Conservation (phyloP, 2,329 filamentous ascomycete genomes). For the Torrubiella hemipterigena region DNA sequence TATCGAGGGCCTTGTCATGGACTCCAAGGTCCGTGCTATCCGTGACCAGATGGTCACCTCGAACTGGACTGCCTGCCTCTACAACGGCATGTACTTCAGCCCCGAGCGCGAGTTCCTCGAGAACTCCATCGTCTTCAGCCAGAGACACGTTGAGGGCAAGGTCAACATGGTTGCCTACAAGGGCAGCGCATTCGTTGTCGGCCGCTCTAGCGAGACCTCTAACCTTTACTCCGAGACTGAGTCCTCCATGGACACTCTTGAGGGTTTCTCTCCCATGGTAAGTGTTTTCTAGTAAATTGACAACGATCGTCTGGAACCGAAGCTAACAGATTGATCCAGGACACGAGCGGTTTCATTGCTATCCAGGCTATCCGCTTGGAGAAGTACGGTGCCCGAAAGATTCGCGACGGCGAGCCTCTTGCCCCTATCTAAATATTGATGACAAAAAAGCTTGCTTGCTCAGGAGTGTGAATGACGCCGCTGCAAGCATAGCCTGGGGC, state of each 20-base stretch:
- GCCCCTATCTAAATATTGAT: not conserved
- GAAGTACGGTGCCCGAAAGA: constrained; percentile 26
- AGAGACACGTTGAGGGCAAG: constrained; percentile 33
- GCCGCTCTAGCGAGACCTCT: constrained; percentile 28
- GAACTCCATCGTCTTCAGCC: constrained; percentile 46
- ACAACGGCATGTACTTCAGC: constrained; percentile 45
- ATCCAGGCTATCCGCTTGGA: constrained; percentile 57
- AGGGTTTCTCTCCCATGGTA: constrained; percentile 27
- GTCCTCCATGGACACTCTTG: constrained; percentile 37
- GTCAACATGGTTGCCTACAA: constrained; percentile 21
- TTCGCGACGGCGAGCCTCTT: constrained; percentile 25
- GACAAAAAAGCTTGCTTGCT: too few relatives aligned
- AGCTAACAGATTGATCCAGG: constrained; percentile 55
- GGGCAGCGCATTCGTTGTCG: constrained; percentile 38
- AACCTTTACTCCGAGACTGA: constrained; percentile 41
- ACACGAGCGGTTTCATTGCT: constrained; percentile 53
- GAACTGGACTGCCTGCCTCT: constrained; percentile 25
- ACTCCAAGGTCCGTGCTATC: constrained; percentile 38
- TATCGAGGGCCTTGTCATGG: constrained; percentile 45
- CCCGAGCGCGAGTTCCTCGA: constrained; percentile 43
- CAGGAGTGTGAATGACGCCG: too few relatives aligned
- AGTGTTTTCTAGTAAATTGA: too few relatives aligned
- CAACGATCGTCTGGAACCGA: too few relatives aligned
- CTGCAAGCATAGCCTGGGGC: too few relatives aligned
- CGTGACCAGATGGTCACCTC: constrained; percentile 39